Conservation (phyloP, 2,329 filamentous ascomycete genomes). For the Celoporthe dispersa region DNA sequence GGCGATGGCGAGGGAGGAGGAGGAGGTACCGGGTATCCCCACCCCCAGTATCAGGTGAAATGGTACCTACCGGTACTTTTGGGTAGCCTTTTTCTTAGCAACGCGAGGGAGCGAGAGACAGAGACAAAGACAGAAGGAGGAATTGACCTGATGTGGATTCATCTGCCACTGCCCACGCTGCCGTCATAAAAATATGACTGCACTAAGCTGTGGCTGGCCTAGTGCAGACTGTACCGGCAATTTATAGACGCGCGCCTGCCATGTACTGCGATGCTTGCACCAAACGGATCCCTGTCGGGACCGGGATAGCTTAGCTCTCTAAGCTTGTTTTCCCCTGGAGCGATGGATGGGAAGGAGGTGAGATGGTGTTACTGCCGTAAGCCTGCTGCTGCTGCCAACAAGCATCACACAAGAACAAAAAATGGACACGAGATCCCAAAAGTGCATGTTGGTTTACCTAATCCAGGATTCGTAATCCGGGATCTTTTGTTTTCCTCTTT, state of each 20-base stretch:
- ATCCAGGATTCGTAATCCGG: neutral
- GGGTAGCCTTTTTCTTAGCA: neutral
- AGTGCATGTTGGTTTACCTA: neutral
- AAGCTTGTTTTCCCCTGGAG: neutral
- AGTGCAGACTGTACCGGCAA: neutral
- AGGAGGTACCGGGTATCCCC: neutral
- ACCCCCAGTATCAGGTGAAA: neutral
- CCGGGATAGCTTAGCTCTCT: neutral
- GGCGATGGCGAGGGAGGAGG: neutral
- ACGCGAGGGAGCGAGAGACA: neutral
- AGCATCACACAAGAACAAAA: neutral
- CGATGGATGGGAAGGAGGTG: conserved; percentile 2
- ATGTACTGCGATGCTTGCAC: neutral
- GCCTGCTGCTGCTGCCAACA: neutral
- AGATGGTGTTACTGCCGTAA: neutral
- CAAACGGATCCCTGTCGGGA: neutral
- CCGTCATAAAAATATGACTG: conserved; percentile 5
- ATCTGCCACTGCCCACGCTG: neutral
- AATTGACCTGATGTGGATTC: neutral
- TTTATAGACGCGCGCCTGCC: conserved; percentile 30
- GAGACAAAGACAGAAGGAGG: neutral
- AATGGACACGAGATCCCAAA: conserved; percentile 4
- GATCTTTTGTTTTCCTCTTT: neutral
- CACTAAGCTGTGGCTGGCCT: neutral
- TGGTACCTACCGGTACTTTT: neutral